Conservation (phyloP, 305 asterid species). For the Monarda citriodora region DNA sequence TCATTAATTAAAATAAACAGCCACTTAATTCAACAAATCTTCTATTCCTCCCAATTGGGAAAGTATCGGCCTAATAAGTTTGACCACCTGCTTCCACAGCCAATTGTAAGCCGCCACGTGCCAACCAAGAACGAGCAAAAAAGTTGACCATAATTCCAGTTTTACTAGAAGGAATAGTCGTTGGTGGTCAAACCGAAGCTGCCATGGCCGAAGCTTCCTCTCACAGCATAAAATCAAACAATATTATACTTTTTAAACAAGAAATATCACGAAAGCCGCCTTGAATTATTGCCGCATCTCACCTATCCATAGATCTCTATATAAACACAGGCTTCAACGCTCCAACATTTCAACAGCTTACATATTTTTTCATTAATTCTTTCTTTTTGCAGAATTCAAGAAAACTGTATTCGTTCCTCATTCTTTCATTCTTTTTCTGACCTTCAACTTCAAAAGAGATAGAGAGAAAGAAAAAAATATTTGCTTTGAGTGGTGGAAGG, state of each 20-base stretch:
- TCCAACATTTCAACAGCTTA: not conserved
- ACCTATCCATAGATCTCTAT: not conserved
- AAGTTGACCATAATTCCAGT: not conserved
- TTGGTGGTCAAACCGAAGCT: not conserved
- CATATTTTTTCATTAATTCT: not conserved
- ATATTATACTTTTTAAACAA: not conserved
- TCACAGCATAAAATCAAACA: not conserved
- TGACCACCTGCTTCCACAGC: not conserved
- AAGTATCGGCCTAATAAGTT: not conserved
- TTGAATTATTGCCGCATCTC: not conserved
- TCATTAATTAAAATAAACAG: not conserved
- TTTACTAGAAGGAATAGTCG: not conserved
- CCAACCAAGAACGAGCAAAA: not conserved
- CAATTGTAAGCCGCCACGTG: too few relatives aligned
- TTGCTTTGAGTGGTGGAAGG: not conserved
- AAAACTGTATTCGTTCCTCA: not conserved
- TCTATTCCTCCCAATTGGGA: too few relatives aligned
- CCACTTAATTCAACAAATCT: not conserved
- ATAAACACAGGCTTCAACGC: not conserved
- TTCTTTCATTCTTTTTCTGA: not conserved
- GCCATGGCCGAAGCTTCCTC: not conserved
- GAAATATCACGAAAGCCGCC: constrained; percentile 11
- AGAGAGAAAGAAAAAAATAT: not conserved
- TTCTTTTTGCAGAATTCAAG: not conserved
- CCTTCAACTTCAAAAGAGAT: too few relatives aligned